Evolutionary conservation across 202 grass and related monocot genomes (phyloP).

Genomic region (Musa balbisiana): DNA sequence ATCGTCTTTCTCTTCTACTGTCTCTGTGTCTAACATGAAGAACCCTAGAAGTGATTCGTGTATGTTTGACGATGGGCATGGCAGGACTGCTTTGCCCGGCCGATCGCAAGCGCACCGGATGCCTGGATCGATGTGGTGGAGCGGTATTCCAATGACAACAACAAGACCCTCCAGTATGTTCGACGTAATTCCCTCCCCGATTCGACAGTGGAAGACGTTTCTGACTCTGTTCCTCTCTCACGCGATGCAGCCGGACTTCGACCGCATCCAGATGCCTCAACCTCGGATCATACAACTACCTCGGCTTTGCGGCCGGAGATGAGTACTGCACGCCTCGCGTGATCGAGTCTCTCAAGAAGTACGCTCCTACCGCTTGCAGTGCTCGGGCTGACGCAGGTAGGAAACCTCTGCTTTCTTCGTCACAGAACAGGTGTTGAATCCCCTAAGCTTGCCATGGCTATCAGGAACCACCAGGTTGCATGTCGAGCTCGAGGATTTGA

Average conservation of each 20-base stretch:
- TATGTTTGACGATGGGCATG: background rate
- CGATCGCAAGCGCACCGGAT: background rate
- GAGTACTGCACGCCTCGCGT: slow-evolving; percentile 71
- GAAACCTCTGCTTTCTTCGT: slow-evolving; percentile 1
- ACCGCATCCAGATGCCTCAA: slow-evolving; percentile 68
- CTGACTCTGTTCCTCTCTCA: background rate
- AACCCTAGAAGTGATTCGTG: background rate
- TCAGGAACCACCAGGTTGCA: slow-evolving; percentile 7
- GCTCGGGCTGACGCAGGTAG: slow-evolving; percentile 47
- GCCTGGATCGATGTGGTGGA: background rate
- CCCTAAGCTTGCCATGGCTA: background rate
- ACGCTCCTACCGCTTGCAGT: slow-evolving; percentile 62
- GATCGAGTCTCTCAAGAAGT: slow-evolving; percentile 61
- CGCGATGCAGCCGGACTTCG: slow-evolving; percentile 33
- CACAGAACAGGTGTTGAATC: no score
- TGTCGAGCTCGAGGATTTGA: slow-evolving; percentile 1
- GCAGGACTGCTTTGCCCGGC: slow-evolving; percentile 2
- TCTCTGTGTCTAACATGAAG: background rate
- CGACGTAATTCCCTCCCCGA: background rate
- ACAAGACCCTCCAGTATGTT: slow-evolving; percentile 6
- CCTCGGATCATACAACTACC: slow-evolving; percentile 76
- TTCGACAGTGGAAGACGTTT: background rate
- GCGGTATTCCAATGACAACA: background rate
- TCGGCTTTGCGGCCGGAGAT: slow-evolving; percentile 83
- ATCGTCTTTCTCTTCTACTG: no score